These are phyloP conservation scores for Tritrichomonas musculus DNA, from an alignment of 208 protist genomes.

Conservation along the genomic window DNA sequence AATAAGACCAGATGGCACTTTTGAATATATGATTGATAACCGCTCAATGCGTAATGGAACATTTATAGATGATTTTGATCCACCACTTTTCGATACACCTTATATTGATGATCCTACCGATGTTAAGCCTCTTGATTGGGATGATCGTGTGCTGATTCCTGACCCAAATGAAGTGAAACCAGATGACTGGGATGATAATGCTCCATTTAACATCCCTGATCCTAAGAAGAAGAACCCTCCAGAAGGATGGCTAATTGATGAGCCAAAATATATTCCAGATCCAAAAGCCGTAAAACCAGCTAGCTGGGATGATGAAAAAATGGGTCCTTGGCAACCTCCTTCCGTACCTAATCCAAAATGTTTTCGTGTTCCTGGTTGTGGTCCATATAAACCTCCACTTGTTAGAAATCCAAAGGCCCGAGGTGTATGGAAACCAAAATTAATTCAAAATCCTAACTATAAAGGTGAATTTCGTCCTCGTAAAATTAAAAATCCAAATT, in stretches of 20 bases:
- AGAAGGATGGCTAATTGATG: conserved; percentile 45
- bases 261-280: conserved; percentile 39
- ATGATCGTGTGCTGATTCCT: conserved; percentile 40
- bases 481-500: conserved; percentile 47
- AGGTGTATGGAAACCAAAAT: conserved; percentile 46
- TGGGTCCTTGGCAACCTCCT: conserved; percentile 36
- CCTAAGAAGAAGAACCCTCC: background rate
- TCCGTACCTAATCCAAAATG: conserved; percentile 47
- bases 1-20: conserved; percentile 40
- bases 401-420: conserved; percentile 48
- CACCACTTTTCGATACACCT: background rate
- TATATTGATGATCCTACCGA: conserved; percentile 11
- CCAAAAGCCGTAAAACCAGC: conserved; percentile 49
- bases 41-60: conserved; percentile 32
- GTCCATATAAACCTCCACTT: conserved; percentile 45
- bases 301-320: background rate
- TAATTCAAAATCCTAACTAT: conserved; percentile 52
- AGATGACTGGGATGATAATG: conserved; percentile 33
- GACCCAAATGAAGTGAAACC: conserved; percentile 47
- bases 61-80: conserved; percentile 28
- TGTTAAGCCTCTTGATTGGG: conserved; percentile 44
- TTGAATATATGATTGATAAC: conserved; percentile 45
- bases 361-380: conserved; percentile 14
- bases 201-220: conserved; percentile 42
- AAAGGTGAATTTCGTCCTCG: conserved; percentile 47